Percentiles rank a stretch among this genome's conserved stretches.
phyloP scores from a whole-genome alignment of 306 rosid genomes.

The Cicer arietinum region DNA sequence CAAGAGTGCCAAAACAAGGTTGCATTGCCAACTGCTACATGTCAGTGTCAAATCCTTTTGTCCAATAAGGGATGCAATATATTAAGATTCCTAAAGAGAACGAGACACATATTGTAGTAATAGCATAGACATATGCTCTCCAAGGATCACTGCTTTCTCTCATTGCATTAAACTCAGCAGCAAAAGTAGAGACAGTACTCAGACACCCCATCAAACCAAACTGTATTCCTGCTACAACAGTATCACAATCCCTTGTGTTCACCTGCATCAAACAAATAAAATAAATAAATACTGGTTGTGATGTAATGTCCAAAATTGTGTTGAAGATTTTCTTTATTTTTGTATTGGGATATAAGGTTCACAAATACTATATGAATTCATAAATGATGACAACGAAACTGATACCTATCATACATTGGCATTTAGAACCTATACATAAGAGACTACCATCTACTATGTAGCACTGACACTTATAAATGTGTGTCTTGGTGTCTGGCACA shows the following conservation, averaged over 20 bases:
- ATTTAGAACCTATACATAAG: background rate
- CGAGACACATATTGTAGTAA: constrained; percentile 61
- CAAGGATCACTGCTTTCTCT: constrained; percentile 68
- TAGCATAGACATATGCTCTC: constrained; percentile 77
- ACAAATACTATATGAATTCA: background rate
- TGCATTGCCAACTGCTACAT: constrained; percentile 16
- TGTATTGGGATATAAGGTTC: background rate
- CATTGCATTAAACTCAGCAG: constrained; percentile 85
- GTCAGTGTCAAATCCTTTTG: constrained; percentile 50
- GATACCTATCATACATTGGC: background rate
- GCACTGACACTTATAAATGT: background rate
- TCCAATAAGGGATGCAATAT: constrained; percentile 76
- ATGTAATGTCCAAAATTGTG: constrained; percentile 4
- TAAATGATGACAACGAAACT: background rate
- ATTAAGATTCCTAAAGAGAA: constrained; percentile 67
- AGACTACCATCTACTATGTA: background rate
- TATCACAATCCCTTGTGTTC: constrained; percentile 59
- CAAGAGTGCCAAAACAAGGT: background rate
- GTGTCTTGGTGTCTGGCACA: background rate
- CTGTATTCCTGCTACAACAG: constrained; percentile 62
- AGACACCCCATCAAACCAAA: constrained; percentile 81
- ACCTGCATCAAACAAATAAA: constrained; percentile 58
- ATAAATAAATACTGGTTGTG: background rate
- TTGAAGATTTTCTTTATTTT: background rate
- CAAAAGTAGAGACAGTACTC: constrained; percentile 89